Percentiles rank a stretch among this genome's conserved stretches.
Evolutionary conservation across 2,329 filamentous ascomycete species (phyloP).

Genomic region (Pseudopithomyces maydicus): DNA sequence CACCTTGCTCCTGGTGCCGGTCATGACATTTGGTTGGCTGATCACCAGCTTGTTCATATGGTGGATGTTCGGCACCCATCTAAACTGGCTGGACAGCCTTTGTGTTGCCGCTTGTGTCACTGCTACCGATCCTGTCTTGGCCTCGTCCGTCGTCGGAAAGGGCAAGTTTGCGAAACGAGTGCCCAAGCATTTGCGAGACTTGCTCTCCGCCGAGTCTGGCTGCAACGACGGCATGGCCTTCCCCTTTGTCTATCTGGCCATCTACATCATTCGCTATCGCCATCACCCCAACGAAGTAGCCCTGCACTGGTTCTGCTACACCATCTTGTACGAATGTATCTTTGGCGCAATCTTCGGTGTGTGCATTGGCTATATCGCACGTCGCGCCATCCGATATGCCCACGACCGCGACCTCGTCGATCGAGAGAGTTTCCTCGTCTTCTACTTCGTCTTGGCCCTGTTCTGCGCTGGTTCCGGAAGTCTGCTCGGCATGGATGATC

Average conservation of each 20-base stretch:
- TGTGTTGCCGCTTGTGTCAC: slow-evolving; percentile 91
- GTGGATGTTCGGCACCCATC: slow-evolving; percentile 76
- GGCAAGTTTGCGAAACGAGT: slow-evolving; percentile 98
- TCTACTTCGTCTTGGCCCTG: slow-evolving; percentile 95
- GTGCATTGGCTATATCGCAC: slow-evolving; percentile 82
- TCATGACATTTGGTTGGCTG: slow-evolving; percentile 97
- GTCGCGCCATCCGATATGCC: slow-evolving; percentile 86
- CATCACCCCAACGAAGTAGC: slow-evolving; percentile 71
- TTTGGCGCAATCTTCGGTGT: slow-evolving; percentile 92
- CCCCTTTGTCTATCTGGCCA: slow-evolving; percentile 89
- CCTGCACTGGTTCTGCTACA: slow-evolving; percentile 86
- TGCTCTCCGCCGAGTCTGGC: slow-evolving; percentile 94
- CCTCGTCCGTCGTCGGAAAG: slow-evolving; percentile 97
- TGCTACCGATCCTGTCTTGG: slow-evolving; percentile 93
- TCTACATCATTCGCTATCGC: slow-evolving; percentile 87
- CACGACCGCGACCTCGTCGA: slow-evolving; percentile 88
- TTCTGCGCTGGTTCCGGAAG: slow-evolving; percentile 95
- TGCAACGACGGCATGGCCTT: slow-evolving; percentile 99
- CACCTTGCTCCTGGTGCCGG: slow-evolving; percentile 81
- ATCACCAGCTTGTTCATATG: slow-evolving; percentile 92
- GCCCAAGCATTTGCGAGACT: slow-evolving; percentile 93
- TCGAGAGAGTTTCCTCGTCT: slow-evolving; percentile 95
- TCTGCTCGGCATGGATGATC: slow-evolving; percentile 87
- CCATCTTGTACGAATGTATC: slow-evolving; percentile 92
- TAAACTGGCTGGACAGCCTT: slow-evolving; percentile 90